These are phyloP conservation scores for Naganishia onofrii DNA, from an alignment of 768 basidiomycete species.

Conservation along the genomic window DNA sequence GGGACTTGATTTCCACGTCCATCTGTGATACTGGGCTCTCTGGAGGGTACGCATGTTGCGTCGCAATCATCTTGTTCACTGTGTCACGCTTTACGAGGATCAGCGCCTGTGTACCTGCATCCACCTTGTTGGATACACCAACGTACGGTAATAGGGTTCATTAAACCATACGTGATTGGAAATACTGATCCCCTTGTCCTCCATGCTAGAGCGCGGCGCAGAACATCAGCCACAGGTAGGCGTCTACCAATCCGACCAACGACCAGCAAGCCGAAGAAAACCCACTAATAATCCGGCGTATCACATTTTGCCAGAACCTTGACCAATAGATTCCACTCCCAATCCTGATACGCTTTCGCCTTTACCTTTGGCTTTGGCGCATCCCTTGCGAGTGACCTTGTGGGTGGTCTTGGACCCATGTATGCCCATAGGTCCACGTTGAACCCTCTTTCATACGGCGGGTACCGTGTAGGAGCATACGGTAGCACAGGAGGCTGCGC, in stretches of 20 bases:
- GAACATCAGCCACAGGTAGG: background rate
- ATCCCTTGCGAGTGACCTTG: background rate
- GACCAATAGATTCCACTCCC: background rate
- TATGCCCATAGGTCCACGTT: constrained; percentile 7
- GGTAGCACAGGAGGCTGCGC: background rate
- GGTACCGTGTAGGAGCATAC: background rate
- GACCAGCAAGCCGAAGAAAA: background rate
- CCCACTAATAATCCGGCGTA: constrained; percentile 15
- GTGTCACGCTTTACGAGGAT: too few species aligned
- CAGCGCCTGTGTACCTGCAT: background rate
- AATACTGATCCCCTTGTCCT: constrained; percentile 11
- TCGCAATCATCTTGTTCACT: constrained; percentile 20
- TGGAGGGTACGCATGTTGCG: constrained; percentile 6
- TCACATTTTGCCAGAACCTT: constrained; percentile 12
- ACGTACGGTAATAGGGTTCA: constrained; percentile 15
- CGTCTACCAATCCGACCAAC: background rate
- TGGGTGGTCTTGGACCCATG: background rate
- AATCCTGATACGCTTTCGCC: background rate
- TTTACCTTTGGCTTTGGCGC: background rate
- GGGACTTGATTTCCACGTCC: constrained; percentile 18
- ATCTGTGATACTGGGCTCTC: background rate
- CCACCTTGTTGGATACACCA: background rate
- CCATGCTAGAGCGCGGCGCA: background rate
- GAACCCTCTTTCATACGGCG: constrained; percentile 3
- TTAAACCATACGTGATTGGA: constrained; percentile 9